Evolutionary conservation across 768 basidiomycete species (phyloP), one percentile per base, ranked within the genome.

Genomic region (Lactarius psammicola): DNA sequence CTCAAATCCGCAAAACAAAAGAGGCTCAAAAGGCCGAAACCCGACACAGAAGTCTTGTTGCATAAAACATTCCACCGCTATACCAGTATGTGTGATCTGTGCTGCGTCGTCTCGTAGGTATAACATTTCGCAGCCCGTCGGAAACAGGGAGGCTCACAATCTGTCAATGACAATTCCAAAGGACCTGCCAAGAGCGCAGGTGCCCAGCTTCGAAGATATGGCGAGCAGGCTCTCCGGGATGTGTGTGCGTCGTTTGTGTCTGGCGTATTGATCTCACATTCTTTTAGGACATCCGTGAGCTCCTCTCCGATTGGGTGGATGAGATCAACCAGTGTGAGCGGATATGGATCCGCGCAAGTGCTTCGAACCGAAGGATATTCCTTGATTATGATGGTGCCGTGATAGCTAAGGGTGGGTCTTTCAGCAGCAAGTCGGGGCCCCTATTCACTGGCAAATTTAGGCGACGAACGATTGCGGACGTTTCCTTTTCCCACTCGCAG

Each of bases 51-150:
- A 72, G 84, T 98, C 1, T 68, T 99, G 49, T 80, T 81, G 68
- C 93, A 95, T 72, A 99, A 98, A 77, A 98, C 97, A 2, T 98
- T 98, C 75, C 97, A 98, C 76, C 88, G 97, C 1, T 99, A 99
- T 75, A 99, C 97, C 0, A 98, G 95, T 97, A 69, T 71, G 92
- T 82, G 3, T 53, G 36, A 18, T 58, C 9, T 51, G 23, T 11
- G 38, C 28, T 40, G 26, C 18, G 4, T 17, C 8, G n/a, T 33
- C 7, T 59, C n/a, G 28, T 33, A 30, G 31, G 31, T 23, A 13
- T 56, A 31, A 65, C 9, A 15, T 57, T 26, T 40, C 28, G 23
- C 64, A 98, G 96, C 97, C 36, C 93, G 97, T 69, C 83, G 93
- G 69, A 98, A 98, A 75, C 97, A 99, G 80, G 97, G 97, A 76